Evolutionary conservation across 352 stramenopile species (phyloP), one percentile per base, ranked within the genome.

Genomic region (Phytophthora agathidicida): DNA sequence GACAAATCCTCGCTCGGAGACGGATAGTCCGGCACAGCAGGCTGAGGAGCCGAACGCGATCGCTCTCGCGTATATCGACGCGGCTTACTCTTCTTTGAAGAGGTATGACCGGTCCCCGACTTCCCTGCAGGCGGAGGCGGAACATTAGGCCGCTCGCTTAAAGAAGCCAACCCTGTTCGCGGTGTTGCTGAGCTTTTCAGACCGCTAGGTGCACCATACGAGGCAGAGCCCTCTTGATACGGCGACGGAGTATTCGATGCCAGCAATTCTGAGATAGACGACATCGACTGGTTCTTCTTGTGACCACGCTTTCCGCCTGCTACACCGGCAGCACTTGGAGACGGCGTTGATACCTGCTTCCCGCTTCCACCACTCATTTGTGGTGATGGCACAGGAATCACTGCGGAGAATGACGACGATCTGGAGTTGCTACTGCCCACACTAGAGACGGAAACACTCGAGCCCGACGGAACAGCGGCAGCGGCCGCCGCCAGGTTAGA

Each of bases 241-340:
- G 75, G 86, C 7, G 80, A 87, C 5, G 63, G 56, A 5, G 52
- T 45, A 14, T 68, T 77, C 3, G 83, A 86, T 7, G 86, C 69
- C 17, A 96, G 58, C 39, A 96, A 48, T 51, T 96, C 86, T 5
- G 86, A 96, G 48, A 96, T 92, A 1, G 84, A 92, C 31, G 86
- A 96, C 81, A 96, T 92, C 3, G 84, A 94, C 51, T 93, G 83
- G 54, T 96, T 93, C 55, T 96, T 96, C 68, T 94, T 92, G 71
- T 96, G 86, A 13, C 67, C 78, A 41, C 80, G 77, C 33, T 93
- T 93, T 7, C 71, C 69, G 7, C 60, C 53, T 1, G 69, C 65
- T 51, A 72, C 58, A 4, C 58, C 65, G 19, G 45, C 24, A 52
- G 32, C 37, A 44, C 37, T 69, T 5, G 61, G 49, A 13, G 70